Conservation (phyloP, 768 basidiomycete species). For the Rhodotorula toruloides region DNA sequence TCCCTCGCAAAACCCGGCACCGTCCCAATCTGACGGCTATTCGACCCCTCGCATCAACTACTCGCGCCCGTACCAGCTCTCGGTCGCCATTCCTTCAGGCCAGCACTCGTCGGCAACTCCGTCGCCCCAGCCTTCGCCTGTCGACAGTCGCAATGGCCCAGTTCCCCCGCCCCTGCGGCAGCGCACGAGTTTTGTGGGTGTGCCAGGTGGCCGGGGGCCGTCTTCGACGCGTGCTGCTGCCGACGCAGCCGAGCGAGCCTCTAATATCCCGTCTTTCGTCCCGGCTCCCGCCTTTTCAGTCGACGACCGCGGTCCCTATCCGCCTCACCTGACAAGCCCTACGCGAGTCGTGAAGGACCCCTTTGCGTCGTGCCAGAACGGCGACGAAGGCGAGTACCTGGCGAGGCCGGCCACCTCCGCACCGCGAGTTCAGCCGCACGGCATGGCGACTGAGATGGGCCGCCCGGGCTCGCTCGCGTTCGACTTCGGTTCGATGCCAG, state of each 20-base stretch:
- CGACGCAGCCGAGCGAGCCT: not conserved
- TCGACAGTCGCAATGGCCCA: not conserved
- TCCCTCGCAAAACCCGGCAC: not conserved
- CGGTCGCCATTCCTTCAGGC: not conserved
- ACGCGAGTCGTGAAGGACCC: not conserved
- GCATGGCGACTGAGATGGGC: not conserved
- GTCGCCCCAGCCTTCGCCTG: too few relatives aligned
- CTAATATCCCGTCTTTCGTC: constrained; percentile 8
- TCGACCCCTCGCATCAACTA: not conserved
- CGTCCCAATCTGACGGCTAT: too few relatives aligned
- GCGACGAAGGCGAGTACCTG: not conserved
- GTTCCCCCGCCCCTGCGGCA: not conserved
- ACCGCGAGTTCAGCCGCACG: not conserved
- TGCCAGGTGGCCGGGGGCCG: not conserved
- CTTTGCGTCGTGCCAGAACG: too few relatives aligned
- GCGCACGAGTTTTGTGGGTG: too few relatives aligned
- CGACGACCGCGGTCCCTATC: constrained; percentile 23
- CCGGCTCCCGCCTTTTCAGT: constrained; percentile 17
- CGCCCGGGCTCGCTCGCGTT: not conserved
- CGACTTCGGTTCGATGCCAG: not conserved
- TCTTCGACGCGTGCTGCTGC: not conserved
- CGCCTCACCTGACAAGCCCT: constrained; percentile 7
- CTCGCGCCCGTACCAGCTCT: too few relatives aligned
- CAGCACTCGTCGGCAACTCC: not conserved
- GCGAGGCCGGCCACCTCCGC: constrained; percentile 11